phyloP scores from a whole-genome alignment of 2,329 filamentous ascomycete species.

The Ceratocystis harringtonii region DNA sequence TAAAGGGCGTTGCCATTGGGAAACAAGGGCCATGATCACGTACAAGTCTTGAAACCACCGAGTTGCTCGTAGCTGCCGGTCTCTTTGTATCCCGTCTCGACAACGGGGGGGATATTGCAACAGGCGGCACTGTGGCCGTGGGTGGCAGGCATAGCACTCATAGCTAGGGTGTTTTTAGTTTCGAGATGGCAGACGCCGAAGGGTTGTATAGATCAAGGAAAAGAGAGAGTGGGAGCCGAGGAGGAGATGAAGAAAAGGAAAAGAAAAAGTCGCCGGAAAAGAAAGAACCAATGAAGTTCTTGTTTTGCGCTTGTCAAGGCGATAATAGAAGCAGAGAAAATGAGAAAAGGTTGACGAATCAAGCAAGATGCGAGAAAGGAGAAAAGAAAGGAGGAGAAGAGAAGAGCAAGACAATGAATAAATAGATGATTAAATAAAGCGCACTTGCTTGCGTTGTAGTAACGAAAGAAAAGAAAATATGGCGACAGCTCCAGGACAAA shows the following conservation, averaged over 20 bases:
- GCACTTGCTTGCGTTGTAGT: neutral
- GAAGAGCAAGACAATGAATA: neutral
- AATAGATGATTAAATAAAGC: neutral
- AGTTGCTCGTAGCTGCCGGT: constrained; percentile 44
- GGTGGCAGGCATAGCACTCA: constrained; percentile 37
- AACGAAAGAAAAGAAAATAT: neutral
- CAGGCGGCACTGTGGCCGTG: constrained; percentile 41
- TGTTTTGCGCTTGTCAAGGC: neutral
- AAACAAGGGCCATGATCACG: constrained; percentile 10
- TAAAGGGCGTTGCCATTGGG: neutral
- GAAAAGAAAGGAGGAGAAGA: neutral
- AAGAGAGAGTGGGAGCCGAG: too few species aligned
- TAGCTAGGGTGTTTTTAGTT: constrained; percentile 18
- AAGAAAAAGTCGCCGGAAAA: neutral
- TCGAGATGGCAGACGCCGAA: neutral
- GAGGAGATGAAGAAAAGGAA: neutral
- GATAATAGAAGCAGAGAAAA: neutral
- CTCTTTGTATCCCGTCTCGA: constrained; percentile 39
- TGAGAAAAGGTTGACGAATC: neutral
- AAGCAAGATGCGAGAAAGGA: neutral
- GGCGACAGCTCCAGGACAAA: neutral
- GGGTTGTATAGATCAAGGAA: too few species aligned
- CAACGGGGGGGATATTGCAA: constrained; percentile 34
- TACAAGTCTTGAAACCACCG: constrained; percentile 39
- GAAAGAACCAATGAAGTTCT: too few species aligned